Evolutionary conservation across 495 filamentous ascomycete genomes (phyloP), one percentile per base, ranked within the genome.

Genomic region (Wilcoxina mikolae): DNA sequence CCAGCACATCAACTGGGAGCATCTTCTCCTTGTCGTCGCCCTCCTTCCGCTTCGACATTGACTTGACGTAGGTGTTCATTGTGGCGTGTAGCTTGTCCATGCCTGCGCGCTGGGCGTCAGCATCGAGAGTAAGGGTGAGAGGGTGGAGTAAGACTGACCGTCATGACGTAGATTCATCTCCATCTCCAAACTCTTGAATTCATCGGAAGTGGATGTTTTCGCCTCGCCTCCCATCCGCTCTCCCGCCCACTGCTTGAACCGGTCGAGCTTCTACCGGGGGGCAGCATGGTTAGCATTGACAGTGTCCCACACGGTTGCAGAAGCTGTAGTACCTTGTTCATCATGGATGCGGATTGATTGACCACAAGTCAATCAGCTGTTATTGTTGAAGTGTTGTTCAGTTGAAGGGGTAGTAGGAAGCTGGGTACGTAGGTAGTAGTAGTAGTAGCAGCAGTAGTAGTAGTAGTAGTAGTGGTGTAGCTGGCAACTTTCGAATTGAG

Each of bases 191-290:
- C 80, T 78, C 71, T 88, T 95, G 77, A 98, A 96, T 58, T 96
- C 84, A 49, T 98, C 88, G 0, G 87, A 84, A 49, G 86, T 79
- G 65, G 73, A 81, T 11, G 89, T 95, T 71, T 90, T 94, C 65
- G 78, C 78, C 70, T 96, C 91, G 46, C 80, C 80, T 60, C 91
- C 91, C 87, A 98, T 95, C 71, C 87, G 82, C 73, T 98, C 91
- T 53, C 87, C 86, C 10, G 87, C 87, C 90, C 90, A 98, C 83
- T 98, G 91, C 75, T 91, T 94, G 73, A 95, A 81, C 56, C 93
- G 83, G 70, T 87, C 91, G 66, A 96, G 78, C 68, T 94, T 94
- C 76, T 93, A 54, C n/a, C 12, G 33, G 7, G 5, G 15, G 22
- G 42, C 7, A 10, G 17, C 20, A 9, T 22, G 49, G 20, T 52